Percentiles rank a stretch among this genome's conserved stretches.
phyloP scores from a whole-genome alignment of 768 basidiomycete species.

The Tulasnella calospora region DNA sequence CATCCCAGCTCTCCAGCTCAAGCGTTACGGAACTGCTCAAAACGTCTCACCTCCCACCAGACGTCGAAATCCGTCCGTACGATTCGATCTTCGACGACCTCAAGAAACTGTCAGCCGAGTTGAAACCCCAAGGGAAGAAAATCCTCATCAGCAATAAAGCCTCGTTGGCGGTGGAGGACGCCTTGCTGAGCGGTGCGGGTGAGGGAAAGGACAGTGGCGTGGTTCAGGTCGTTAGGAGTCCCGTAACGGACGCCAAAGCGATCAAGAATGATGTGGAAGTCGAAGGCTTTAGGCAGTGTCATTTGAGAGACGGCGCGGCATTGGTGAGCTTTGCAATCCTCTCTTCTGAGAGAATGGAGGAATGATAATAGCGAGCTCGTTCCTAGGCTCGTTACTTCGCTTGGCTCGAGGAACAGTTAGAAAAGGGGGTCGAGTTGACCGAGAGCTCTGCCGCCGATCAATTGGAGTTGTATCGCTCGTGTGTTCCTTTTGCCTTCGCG shows the following conservation, averaged over 20 bases:
- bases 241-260: conserved; percentile 71
- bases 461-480: conserved; percentile 79
- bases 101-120: conserved; percentile 39
- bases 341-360: neutral
- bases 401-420: conserved; percentile 86
- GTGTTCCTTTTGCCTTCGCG: conserved; percentile 34
- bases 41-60: conserved; percentile 27
- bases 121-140: conserved; percentile 42
- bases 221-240: conserved; percentile 59
- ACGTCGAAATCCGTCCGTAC: conserved; percentile 68
- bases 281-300: conserved; percentile 81
- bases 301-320: conserved; percentile 86
- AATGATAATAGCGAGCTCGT: neutral
- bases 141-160: conserved; percentile 73
- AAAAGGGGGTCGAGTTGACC: conserved; percentile 53
- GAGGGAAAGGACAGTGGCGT: conserved; percentile 39
- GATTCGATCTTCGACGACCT: conserved; percentile 61
- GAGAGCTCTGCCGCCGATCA: conserved; percentile 78
- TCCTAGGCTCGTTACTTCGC: conserved; percentile 70
- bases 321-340: conserved; percentile 38
- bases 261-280: conserved; percentile 78
- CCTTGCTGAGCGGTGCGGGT: conserved; percentile 44
- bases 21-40: conserved; percentile 32
- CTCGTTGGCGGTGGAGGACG: conserved; percentile 74
- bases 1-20: conserved; percentile 45